Evolutionary conservation across 495 filamentous ascomycete species (phyloP), one percentile per base, ranked within the genome.

Genomic region (Staphylotrichum longicolle): DNA sequence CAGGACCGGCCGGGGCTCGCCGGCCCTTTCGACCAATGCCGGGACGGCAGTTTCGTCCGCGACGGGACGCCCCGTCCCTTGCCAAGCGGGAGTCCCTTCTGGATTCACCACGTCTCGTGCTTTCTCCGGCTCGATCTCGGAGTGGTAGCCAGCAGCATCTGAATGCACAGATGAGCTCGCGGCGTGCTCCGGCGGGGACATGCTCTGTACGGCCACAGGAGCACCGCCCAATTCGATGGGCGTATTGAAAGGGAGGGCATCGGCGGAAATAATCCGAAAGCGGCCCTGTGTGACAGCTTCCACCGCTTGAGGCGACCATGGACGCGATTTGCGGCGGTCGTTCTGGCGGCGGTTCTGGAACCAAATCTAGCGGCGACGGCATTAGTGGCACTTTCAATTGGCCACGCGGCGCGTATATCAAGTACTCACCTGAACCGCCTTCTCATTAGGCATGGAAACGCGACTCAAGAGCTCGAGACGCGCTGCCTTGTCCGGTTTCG

Each of bases 331-430:
- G 59, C 95, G 85, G 58, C 95, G 85, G 68, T 92, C 88, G 75
- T 92, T 96, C 72, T 99, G 95, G 62, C 95, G 85, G 71, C 93
- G 86, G 68, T 99, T 99, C 71, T 98, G 95, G 75, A 99, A 99
- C 95, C 95, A 99, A 66, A 99, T 96, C 94, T 98, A 72, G 30
- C 20, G 1, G 6, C 7, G 37, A 15, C 5, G 39, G 52, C 10
- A 49, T 58, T 34, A 56, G 66, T 54, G 50, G 7, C 15, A n/a
- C 20, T 11, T 9, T 12, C 3, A 3, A 42, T 10, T 33, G 12
- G 11, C 51, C 4, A 7, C 10, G 3, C 11, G 33, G 37, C 15
- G 55, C 34, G 45, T 6, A n/a, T 30, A 6, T 37, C 34, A 34
- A n/a, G 37, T 59, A 78, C 88, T 80, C 68, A 97, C 94, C 85